Evolutionary conservation across 192 early-diverging fungal genomes (phyloP).

Genomic region (Gamsiella multidivaricata): DNA sequence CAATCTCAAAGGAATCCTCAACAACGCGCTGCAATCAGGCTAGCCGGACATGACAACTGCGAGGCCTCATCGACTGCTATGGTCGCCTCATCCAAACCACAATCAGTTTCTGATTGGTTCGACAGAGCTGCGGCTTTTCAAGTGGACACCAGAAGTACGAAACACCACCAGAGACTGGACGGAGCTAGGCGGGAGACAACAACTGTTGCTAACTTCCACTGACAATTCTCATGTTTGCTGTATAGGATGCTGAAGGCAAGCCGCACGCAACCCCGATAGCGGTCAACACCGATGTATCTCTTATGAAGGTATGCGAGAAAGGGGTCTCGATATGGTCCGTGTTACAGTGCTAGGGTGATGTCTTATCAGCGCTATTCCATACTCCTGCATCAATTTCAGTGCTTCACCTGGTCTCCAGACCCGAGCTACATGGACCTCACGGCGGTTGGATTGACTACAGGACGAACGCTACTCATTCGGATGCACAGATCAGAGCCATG

Average conservation of each 20-base stretch:
- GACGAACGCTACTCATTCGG: constrained; percentile 64
- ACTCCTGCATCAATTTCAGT: constrained; percentile 50
- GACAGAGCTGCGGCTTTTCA: constrained; percentile 67
- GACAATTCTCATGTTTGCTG: not conserved
- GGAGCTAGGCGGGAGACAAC: too few species aligned
- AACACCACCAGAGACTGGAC: too few species aligned
- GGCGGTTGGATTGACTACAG: constrained; percentile 69
- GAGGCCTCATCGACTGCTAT: constrained; percentile 57
- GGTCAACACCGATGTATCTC: constrained; percentile 57
- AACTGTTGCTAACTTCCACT: constrained; percentile 18
- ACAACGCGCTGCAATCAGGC: constrained; percentile 4
- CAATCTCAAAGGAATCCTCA: not conserved
- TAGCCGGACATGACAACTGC: constrained; percentile 54
- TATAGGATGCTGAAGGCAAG: constrained; percentile 50
- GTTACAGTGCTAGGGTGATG: too few species aligned
- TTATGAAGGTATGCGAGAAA: constrained; percentile 58
- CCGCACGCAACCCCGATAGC: constrained; percentile 51
- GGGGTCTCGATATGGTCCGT: too few species aligned
- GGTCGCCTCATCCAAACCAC: constrained; percentile 63
- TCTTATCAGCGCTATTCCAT: too few species aligned
- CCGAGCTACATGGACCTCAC: constrained; percentile 65
- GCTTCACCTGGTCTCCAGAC: constrained; percentile 76
- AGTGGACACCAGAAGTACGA: constrained; percentile 59
- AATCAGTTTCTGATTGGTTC: constrained; percentile 69
- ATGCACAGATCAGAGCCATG: constrained; percentile 58